Evolutionary conservation across 441 rosid genomes (phyloP), one percentile per base, ranked within the genome.

Genomic region (Gossypium trilobum): DNA sequence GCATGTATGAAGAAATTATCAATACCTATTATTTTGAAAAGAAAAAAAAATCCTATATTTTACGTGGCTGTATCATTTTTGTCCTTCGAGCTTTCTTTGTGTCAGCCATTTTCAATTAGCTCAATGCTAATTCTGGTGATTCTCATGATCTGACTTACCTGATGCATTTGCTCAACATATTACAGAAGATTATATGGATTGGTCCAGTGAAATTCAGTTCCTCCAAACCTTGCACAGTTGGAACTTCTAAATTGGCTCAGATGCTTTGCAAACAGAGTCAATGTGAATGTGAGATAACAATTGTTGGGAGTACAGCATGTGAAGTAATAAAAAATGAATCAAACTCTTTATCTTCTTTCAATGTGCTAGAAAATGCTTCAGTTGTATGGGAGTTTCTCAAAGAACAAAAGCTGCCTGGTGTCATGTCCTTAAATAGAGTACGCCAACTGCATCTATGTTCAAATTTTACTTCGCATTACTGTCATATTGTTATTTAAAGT

Each of bases 381-480:
- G 85, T 84, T 72, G 82, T 81, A 22, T 88, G 92, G 95, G 87
- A 85, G 71, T 87, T 85, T 83, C 86, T 90, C 63, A 84, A 85
- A 76, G 86, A 86, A 80, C 82, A 86, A 80, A 87, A 78, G 75
- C 89, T 90, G 77, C 92, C 86, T 51, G 91, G 88, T 51, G 75
- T 90, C 57, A 60, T 80, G 83, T 87, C 91, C 74, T 84, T 88
- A 77, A 92, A 90, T 68, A 87, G 90, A 78, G 95, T 87, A 85
- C 17, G 74, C 60, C 71, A 27, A 68, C 71, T 51, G 29, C 23
- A 22, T 67, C 25, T 16, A 29, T 50, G 59, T 68, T 27, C 58
- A 14, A 9, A 5, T 27, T 50, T 25, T 50, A 51, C 59, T 16
- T 10, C 14, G 16, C 25, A 9, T 14, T 22, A 48, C n/a, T 48